Evolutionary conservation across 805 yeast genomes (phyloP), one percentile per base, ranked within the genome.

Genomic region (Wickerhamia fluorescens): DNA sequence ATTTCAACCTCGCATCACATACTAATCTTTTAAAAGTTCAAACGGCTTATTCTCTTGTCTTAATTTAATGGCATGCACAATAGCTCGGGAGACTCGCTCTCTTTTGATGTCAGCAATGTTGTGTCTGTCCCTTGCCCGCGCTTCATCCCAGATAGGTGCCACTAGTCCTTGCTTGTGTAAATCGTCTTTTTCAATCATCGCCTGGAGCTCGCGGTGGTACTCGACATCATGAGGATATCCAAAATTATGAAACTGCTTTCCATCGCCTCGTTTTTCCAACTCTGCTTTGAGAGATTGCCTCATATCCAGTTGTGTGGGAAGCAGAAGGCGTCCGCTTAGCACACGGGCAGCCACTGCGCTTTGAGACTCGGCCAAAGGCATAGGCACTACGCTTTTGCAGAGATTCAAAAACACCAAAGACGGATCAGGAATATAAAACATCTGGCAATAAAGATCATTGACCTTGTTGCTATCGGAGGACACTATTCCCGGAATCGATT

Each of bases 301-400:
- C 38, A 55, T 61, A 9, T 47, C 56, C 22, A 39, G 28, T 4
- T 28, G 12, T 2, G 49, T 15, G 2, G 67, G 68, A 4, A 59
- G 36, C 3, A 34, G 16, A 2, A 44, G 38, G 27, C 55, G 42
- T 6, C 59, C 62, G n/a, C 56, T 42, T 23, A 47, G 44, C 16
- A 47, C 52, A 12, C 66, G 38, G 2, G 66, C 44, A 2, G 57
- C 51, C 5, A 54, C 31, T 0, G 57, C 53, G 1, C 62, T 60
- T 36, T 64, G 71, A 30, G 49, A 60, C 38, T 64, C 69, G 35
- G 56, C 45, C 33, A 63, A 56, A 0, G 64, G 51, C 19, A 64
- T 45, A 1, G 61, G 66, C 22, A 58, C 61, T 7, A 38, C 36
- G n/a, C 28, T 27, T 11, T 29, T 12, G 49, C 47, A 30, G 54